Evolutionary conservation across 495 filamentous ascomycete species (phyloP).

Genomic region (Neurospora sp.): DNA sequence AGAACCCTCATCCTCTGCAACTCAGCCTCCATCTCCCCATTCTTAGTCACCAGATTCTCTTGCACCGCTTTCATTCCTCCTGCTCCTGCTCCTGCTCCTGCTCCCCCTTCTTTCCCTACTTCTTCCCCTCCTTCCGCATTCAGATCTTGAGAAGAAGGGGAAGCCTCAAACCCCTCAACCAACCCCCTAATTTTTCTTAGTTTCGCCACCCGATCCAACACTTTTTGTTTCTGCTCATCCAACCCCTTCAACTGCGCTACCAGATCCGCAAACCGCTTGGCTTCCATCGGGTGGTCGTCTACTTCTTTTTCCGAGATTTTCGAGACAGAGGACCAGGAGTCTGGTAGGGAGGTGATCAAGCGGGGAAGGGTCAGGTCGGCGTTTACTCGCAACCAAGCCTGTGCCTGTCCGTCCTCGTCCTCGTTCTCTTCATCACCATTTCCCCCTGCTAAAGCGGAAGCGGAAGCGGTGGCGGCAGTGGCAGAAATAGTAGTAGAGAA

Average conservation of each 20-base stretch:
- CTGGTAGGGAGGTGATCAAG: conserved; percentile 21
- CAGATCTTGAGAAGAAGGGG: background rate
- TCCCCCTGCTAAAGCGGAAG: too few species aligned
- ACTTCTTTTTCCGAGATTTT: conserved; percentile 13
- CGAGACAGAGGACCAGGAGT: conserved; percentile 1
- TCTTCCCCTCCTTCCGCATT: background rate
- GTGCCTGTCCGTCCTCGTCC: conserved; percentile 25
- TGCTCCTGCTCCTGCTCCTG: too few species aligned
- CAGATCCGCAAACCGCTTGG: conserved; percentile 43
- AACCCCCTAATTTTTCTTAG: conserved; percentile 46
- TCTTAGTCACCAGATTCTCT: conserved; percentile 63
- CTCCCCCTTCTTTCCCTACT: too few species aligned
- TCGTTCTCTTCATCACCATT: conserved; percentile 30
- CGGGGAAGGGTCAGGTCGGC: conserved; percentile 26
- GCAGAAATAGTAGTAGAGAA: conserved; percentile 34
- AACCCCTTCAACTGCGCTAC: conserved; percentile 41
- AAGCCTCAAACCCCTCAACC: conserved; percentile 43
- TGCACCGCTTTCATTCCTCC: conserved; percentile 44
- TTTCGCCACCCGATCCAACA: conserved; percentile 44
- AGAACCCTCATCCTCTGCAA: conserved; percentile 68
- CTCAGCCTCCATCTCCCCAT: conserved; percentile 64
- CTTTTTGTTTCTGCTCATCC: conserved; percentile 40
- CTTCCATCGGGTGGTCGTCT: conserved; percentile 23
- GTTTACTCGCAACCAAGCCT: conserved; percentile 31
- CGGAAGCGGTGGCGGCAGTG: too few species aligned